Conservation (phyloP, 2,329 filamentous ascomycete species). For the Aspergillus sp. region DNA sequence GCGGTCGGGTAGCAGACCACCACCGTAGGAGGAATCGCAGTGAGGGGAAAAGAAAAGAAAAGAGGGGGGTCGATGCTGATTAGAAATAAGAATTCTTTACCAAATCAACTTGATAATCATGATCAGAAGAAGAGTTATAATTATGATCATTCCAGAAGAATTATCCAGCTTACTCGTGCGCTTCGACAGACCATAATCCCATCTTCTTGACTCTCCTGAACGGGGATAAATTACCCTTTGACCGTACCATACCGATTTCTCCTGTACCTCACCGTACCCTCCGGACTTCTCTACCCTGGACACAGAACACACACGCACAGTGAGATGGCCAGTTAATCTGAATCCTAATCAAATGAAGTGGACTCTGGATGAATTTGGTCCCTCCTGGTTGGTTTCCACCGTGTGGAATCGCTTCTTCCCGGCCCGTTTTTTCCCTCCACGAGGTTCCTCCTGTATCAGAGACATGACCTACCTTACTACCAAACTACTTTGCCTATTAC, state of each 20-base stretch:
- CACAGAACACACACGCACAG: too few species aligned
- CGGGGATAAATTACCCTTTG: too few species aligned
- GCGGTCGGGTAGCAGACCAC: slow-evolving; percentile 14
- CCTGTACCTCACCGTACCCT: neutral
- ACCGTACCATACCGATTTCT: neutral
- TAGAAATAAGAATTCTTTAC: slow-evolving; percentile 13
- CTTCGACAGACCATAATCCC: too few species aligned
- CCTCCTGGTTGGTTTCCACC: slow-evolving; percentile 13
- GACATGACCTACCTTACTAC: neutral
- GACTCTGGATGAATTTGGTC: slow-evolving; percentile 12
- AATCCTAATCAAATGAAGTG: slow-evolving; percentile 5
- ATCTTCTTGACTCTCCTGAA: too few species aligned
- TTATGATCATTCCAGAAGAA: neutral
- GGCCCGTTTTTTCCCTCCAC: slow-evolving; percentile 13
- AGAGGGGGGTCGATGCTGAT: slow-evolving; percentile 12
- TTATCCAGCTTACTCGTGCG: too few species aligned
- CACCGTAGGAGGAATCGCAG: neutral
- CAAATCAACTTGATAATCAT: neutral
- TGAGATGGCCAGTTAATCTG: too few species aligned
- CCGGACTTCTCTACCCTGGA: too few species aligned
- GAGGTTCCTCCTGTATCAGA: neutral
- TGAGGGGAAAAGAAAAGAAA: slow-evolving; percentile 11
- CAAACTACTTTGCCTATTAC: too few species aligned
- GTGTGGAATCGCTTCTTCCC: slow-evolving; percentile 19
- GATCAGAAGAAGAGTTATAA: neutral